phyloP scores from a whole-genome alignment of 1,284 basidiomycete genomes.

The Amylostereum chailletii region DNA sequence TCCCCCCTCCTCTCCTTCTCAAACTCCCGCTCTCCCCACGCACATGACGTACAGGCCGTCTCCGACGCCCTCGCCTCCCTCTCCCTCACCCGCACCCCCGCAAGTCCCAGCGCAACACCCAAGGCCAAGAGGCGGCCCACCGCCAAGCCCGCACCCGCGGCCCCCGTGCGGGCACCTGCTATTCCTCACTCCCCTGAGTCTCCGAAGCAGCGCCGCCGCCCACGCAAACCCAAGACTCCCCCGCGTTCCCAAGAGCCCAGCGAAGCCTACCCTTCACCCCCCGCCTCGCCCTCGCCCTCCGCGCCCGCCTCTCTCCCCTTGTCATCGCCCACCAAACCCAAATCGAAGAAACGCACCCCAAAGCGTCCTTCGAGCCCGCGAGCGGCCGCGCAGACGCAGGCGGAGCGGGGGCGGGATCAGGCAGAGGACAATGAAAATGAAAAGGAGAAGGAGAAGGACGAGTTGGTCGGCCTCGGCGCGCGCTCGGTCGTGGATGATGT shows the following conservation, averaged over 20 bases:
- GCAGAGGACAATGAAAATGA: too few relatives aligned
- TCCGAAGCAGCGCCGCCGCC: background rate
- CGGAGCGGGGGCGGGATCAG: background rate
- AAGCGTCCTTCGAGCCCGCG: background rate
- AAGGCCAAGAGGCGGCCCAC: background rate
- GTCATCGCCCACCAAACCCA: constrained; percentile 6
- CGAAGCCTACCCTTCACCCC: constrained; percentile 6
- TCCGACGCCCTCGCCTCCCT: constrained; percentile 16
- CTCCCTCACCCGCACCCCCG: constrained; percentile 10
- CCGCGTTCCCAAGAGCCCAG: background rate
- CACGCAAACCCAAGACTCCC: background rate
- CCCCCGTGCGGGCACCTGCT: background rate
- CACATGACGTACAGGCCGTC: constrained; percentile 1
- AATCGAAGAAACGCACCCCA: constrained; percentile 9
- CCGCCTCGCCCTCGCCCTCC: constrained; percentile 6
- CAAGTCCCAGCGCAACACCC: constrained; percentile 3
- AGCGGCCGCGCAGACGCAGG: background rate
- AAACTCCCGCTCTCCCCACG: too few relatives aligned
- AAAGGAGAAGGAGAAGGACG: too few relatives aligned
- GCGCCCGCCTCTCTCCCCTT: constrained; percentile 1
- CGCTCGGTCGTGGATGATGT: background rate
- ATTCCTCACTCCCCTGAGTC: background rate
- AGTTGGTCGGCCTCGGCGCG: background rate
- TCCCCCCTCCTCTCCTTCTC: background rate
- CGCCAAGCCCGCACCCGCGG: background rate